Base-by-base conservation (phyloP, 2,329 filamentous ascomycete genomes). In the Verruconis gallopava region DNA sequence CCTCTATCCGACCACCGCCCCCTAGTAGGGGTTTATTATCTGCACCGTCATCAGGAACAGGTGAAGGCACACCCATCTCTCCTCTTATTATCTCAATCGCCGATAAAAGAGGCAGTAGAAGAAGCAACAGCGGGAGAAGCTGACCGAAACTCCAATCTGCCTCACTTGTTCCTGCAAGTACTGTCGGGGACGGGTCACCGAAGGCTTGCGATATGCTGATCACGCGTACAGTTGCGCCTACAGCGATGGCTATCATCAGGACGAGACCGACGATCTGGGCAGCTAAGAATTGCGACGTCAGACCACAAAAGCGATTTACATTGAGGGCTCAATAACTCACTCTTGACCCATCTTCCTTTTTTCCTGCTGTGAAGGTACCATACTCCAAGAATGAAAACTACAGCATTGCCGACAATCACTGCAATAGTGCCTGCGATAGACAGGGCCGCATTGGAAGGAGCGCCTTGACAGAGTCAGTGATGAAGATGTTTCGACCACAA, bases 81-180 rank as follows among this genome's bases (percentile, higher is more conserved):
- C 44, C 71, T 47, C 72, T 56, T 37, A 70, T 57, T 40, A 80
- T 75, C 54, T 80, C 77, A 20, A 79, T 54, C 2, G 69, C 66
- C 2, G 69, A 74, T 2, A 81, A 65, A 13, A 79, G 50, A 1
- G 76, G 75, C 50, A 80, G 57, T n/a, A 72, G 54, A 19, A 79
- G 60, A 51, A 80, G 60, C 48, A 79, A 57, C 48, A 79, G 57
- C 1, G 73, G 71, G 20, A 81, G 59, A 43, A 79, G 56, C 56
- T 78, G 74, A 0, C 76, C 77, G 50, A 79, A 81, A 48, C 68
- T 73, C 75, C 75, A 80, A 9, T 62, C 59, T 45, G 62, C 69
- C 58, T 80, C 76, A 17, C 65, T 68, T 1, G 57, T 44, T 43
- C 77, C 75, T 4, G 55, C 53, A 2, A 80, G 60, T 17, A 54